Conservation (phyloP, 176 grass and related monocot genomes). For the Tillandsia leiboldiana region DNA sequence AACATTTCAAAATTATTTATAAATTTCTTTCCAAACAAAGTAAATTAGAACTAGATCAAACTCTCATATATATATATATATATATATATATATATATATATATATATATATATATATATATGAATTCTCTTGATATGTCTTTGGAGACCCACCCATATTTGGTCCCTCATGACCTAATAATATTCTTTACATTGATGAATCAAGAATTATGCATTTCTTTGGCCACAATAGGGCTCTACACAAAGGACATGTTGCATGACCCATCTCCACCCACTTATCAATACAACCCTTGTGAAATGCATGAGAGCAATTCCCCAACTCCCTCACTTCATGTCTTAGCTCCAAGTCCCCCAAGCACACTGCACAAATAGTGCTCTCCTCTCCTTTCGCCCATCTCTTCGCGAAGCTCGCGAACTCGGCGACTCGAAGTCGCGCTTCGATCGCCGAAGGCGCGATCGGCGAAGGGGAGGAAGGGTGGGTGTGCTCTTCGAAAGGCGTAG, state of each 20-base stretch:
- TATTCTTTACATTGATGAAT: too few relatives aligned
- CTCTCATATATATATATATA: too few relatives aligned
- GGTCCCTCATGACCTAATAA: too few relatives aligned
- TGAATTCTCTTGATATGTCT: too few relatives aligned
- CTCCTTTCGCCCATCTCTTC: not conserved
- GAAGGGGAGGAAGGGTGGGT: not conserved
- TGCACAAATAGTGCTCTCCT: slow-evolving; percentile 21
- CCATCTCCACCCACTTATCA: slow-evolving; percentile 88
- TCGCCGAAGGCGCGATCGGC: not conserved
- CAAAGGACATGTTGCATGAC: slow-evolving; percentile 56
- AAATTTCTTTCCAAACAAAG: too few relatives aligned
- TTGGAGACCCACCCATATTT: too few relatives aligned
- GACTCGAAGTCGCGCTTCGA: slow-evolving; percentile 1
- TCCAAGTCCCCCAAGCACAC: slow-evolving; percentile 68
- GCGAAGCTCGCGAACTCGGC: not conserved
- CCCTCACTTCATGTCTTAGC: slow-evolving; percentile 41
- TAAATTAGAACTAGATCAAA: too few relatives aligned
- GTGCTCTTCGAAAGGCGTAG: slow-evolving; percentile 21
- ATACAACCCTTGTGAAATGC: slow-evolving; percentile 74
- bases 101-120: too few relatives aligned
- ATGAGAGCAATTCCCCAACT: slow-evolving; percentile 67
- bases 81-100: too few relatives aligned
- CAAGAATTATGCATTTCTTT: too few relatives aligned
- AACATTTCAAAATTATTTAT: too few relatives aligned
- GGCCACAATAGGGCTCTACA: slow-evolving; percentile 54